Conservation (phyloP, 1,139 yeast species). For the Pichia sp. region DNA sequence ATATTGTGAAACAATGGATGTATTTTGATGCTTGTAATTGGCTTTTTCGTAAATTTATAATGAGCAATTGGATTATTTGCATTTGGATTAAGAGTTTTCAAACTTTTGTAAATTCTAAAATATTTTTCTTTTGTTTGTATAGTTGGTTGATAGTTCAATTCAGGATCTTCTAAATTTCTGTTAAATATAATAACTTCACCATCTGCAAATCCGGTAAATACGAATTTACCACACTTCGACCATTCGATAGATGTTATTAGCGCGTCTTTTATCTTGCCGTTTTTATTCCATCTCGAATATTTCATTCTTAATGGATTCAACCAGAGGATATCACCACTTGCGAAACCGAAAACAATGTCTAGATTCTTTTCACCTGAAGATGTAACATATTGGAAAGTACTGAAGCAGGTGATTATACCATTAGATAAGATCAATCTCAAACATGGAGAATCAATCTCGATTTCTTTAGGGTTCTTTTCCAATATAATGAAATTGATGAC, state of each 20-base stretch:
- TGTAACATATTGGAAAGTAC: slow-evolving; percentile 21
- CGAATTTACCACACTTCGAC: slow-evolving; percentile 31
- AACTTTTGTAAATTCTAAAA: slow-evolving; percentile 21
- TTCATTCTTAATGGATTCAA: slow-evolving; percentile 44
- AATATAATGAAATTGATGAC: slow-evolving; percentile 30
- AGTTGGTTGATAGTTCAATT: slow-evolving; percentile 19
- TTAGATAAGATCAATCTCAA: slow-evolving; percentile 26
- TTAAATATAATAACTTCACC: slow-evolving; percentile 35
- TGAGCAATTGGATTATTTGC: slow-evolving; percentile 52
- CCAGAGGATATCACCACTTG: slow-evolving; percentile 59
- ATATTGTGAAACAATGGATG: slow-evolving; percentile 44
- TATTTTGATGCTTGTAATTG: slow-evolving; percentile 49
- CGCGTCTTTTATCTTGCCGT: slow-evolving; percentile 37
- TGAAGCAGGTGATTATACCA: slow-evolving; percentile 29
- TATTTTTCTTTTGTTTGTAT: slow-evolving; percentile 18
- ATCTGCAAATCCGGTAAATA: slow-evolving; percentile 34
- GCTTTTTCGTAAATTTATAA: slow-evolving; percentile 57
- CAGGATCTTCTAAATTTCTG: slow-evolving; percentile 34
- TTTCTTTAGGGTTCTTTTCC: slow-evolving; percentile 27
- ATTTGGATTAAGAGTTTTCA: not conserved
- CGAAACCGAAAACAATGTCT: slow-evolving; percentile 50
- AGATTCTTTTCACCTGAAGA: slow-evolving; percentile 36
- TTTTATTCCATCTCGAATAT: slow-evolving; percentile 51
- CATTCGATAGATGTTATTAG: slow-evolving; percentile 32
- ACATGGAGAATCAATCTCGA: slow-evolving; percentile 33